Evolutionary conservation across 2,329 filamentous ascomycete species (phyloP).

Genomic region (Scedosporium minutisporum): DNA sequence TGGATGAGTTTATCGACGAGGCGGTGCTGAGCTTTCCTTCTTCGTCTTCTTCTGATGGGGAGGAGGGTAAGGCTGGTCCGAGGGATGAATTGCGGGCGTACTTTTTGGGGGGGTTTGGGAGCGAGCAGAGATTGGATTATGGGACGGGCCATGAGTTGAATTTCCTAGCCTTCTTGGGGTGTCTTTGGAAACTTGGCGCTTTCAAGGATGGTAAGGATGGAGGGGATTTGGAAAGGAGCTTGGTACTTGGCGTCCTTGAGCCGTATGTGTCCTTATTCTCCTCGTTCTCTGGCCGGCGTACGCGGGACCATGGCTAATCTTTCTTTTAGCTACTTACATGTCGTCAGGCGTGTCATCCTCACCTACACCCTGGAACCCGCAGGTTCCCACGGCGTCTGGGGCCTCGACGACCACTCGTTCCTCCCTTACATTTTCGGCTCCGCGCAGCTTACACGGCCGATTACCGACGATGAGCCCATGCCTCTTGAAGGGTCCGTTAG

Average conservation of each 20-base stretch:
- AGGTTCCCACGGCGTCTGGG: slow-evolving; percentile 95
- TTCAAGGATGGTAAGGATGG: slow-evolving; percentile 50
- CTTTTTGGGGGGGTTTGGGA: slow-evolving; percentile 79
- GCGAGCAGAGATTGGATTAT: slow-evolving; percentile 81
- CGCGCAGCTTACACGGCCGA: slow-evolving; percentile 74
- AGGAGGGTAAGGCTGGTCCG: slow-evolving; percentile 10
- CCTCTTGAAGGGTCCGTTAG: slow-evolving; percentile 71
- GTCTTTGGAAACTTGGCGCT: slow-evolving; percentile 80
- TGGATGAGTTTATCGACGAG: slow-evolving; percentile 22
- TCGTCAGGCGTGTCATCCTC: slow-evolving; percentile 74
- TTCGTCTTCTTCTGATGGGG: not conserved
- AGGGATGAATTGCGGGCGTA: slow-evolving; percentile 39
- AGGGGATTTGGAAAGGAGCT: slow-evolving; percentile 60
- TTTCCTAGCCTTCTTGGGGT: slow-evolving; percentile 83
- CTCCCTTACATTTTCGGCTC: slow-evolving; percentile 91
- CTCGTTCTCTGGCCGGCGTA: not conserved
- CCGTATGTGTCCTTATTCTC: slow-evolving; percentile 45
- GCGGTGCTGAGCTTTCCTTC: slow-evolving; percentile 9
- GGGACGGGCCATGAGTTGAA: slow-evolving; percentile 93
- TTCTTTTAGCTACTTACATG: slow-evolving; percentile 59
- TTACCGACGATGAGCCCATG: slow-evolving; percentile 50
- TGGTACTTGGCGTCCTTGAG: slow-evolving; percentile 75
- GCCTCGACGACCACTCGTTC: slow-evolving; percentile 94
- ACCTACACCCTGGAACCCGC: slow-evolving; percentile 92
- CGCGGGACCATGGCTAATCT: slow-evolving; percentile 7